Percentiles rank a stretch among this genome's conserved stretches.
These are phyloP conservation scores for Aspergillus intermedius DNA, from an alignment of 2,329 filamentous ascomycete genomes.

Conservation along the genomic window DNA sequence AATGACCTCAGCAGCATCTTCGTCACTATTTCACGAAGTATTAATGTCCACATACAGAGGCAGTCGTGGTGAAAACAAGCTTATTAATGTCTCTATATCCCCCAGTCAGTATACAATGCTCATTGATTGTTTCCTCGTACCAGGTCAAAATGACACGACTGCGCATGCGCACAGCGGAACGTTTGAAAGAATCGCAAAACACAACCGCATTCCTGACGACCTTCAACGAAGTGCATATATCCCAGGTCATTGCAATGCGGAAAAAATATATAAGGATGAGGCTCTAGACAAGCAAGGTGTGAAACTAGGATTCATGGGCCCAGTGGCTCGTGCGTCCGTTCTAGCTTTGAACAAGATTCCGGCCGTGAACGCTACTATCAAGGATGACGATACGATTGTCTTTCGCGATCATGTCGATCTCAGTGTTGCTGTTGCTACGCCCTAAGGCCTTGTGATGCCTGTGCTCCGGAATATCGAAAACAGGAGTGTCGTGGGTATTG, in stretches of 20 bases:
- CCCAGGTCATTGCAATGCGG: slow-evolving; percentile 89
- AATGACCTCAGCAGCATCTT: neutral
- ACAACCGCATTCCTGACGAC: slow-evolving; percentile 90
- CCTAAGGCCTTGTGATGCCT: slow-evolving; percentile 89
- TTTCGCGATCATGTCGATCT: slow-evolving; percentile 95
- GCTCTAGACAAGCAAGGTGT: slow-evolving; percentile 85
- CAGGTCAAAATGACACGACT: slow-evolving; percentile 98
- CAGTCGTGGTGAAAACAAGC: slow-evolving; percentile 73
- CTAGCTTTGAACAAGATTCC: slow-evolving; percentile 86
- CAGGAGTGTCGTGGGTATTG: slow-evolving; percentile 76
- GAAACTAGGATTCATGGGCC: slow-evolving; percentile 95
- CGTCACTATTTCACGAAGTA: neutral
- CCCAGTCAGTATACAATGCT: too few species aligned
- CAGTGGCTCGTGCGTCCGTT: slow-evolving; percentile 77
- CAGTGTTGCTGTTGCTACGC: slow-evolving; percentile 89
- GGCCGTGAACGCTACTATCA: slow-evolving; percentile 85
- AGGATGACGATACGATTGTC: slow-evolving; percentile 91
- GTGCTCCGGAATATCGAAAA: slow-evolving; percentile 84
- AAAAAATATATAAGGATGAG: slow-evolving; percentile 86
- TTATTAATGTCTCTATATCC: slow-evolving; percentile 23
- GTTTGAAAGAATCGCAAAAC: slow-evolving; percentile 94
- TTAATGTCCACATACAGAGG: slow-evolving; percentile 39
- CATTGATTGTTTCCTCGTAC: neutral
- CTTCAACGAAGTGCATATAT: slow-evolving; percentile 98
- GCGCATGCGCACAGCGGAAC: slow-evolving; percentile 88